Base-by-base conservation (phyloP, 1,284 basidiomycete genomes). In the Athelia sp. region DNA sequence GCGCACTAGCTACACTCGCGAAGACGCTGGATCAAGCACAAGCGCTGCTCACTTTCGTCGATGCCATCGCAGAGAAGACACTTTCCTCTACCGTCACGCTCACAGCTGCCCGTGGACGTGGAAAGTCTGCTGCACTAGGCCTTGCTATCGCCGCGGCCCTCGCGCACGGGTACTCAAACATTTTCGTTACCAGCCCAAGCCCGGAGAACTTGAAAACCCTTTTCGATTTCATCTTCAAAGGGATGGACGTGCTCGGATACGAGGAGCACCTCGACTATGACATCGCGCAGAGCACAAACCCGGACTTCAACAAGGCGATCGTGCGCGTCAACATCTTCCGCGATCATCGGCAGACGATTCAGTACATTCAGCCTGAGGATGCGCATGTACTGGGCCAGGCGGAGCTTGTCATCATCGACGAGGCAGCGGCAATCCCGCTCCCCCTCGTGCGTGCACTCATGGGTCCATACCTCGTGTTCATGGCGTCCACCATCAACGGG, bases 221-320 rank as follows among this genome's bases (percentile, higher is more conserved):
- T n/a, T 99, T 98, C 64, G 93, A 98, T 57, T 99, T 99, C 63
- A 80, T 98, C 42, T 97, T 98, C 78, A 98, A 98, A 67, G 97
- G 96, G 0, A 77, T 99, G 69, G 94, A 98, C 62, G 90, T 82
- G 2, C 72, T 99, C 11, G 94, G 93, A 1, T 99, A 97, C 66
- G 94, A 99, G 66, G 97, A 99, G 66, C 95, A 98, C 68, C 77
- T 97, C 43, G 97, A 99, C 63, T 99, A 98, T 60, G 95, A 98
- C 59, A 90, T 99, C 50, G 84, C 91, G 43, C 90, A 97, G 66
- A 94, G 91, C 53, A 94, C 92, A 21, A 94, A 94, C 63, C 86
- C 92, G 0, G 95, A 97, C 51, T 96, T 94, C 69, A 93, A 93
- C 62, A 93, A 96, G 64, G 93, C 93, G 2, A 93, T 99, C 54